A percentile compares a stretch with the other conserved stretches of the same genome.
Evolutionary conservation across 805 yeast genomes (phyloP).

Genomic region (Starmerella etchellsii): DNA sequence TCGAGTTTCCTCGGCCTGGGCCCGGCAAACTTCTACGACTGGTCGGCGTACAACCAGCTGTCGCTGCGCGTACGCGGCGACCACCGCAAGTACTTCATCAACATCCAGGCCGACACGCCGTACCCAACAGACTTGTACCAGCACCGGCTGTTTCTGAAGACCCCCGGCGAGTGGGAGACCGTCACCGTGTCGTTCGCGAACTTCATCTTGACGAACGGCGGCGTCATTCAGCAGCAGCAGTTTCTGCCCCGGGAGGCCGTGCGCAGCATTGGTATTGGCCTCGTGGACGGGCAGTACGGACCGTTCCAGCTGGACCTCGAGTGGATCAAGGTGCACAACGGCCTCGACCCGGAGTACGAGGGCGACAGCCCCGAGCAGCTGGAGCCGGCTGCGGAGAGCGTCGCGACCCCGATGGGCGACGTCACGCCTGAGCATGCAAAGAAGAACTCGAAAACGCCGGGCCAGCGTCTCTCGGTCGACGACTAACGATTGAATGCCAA

Average conservation of each 20-base stretch:
- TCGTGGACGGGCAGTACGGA: constrained; percentile 66
- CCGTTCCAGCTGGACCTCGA: constrained; percentile 59
- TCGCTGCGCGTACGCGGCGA: constrained; percentile 63
- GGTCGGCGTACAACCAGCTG: constrained; percentile 49
- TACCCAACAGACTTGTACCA: constrained; percentile 69
- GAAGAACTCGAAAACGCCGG: constrained; percentile 3
- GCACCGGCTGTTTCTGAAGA: constrained; percentile 59
- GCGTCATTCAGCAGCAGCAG: constrained; percentile 47
- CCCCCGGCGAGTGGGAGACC: constrained; percentile 72
- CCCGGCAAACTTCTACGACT: constrained; percentile 50
- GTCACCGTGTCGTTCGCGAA: constrained; percentile 65
- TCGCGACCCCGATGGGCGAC: constrained; percentile 9
- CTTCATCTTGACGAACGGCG: constrained; percentile 74
- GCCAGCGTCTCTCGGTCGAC: constrained; percentile 12
- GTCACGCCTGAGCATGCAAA: background rate
- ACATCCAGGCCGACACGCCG: constrained; percentile 70
- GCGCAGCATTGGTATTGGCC: constrained; percentile 64
- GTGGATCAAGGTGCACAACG: constrained; percentile 48
- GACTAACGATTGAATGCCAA: constrained; percentile 1
- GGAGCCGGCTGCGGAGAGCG: background rate
- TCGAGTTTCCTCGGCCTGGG: constrained; percentile 30
- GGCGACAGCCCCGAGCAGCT: background rate
- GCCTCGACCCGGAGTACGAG: constrained; percentile 11
- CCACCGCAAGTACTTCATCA: constrained; percentile 60
- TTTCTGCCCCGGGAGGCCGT: constrained; percentile 50